Evolutionary conservation across 345 rosid species (phyloP).

Genomic region (Balakata baccata): DNA sequence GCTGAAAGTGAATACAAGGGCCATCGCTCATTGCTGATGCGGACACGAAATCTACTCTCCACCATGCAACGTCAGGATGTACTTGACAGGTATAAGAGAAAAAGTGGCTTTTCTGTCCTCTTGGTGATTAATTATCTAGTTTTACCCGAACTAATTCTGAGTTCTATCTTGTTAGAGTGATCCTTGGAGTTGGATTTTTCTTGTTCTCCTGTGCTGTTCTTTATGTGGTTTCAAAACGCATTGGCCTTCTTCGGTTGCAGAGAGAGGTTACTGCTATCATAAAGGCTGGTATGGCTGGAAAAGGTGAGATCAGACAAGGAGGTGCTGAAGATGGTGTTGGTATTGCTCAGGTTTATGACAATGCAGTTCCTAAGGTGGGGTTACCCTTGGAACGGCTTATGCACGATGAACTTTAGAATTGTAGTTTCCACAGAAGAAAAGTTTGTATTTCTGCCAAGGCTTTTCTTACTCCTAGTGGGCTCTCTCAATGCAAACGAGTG

Average conservation of each 20-base stretch:
- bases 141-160: slow-evolving; percentile 16
- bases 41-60: slow-evolving; percentile 82
- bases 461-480: neutral
- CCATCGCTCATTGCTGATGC: slow-evolving; percentile 70
- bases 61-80: slow-evolving; percentile 93
- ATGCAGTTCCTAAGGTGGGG: slow-evolving; percentile 41
- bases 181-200: slow-evolving; percentile 58
- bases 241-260: slow-evolving; percentile 69
- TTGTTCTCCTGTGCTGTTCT: slow-evolving; percentile 73
- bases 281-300: slow-evolving; percentile 63
- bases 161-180: slow-evolving; percentile 46
- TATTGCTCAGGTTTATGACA: slow-evolving; percentile 36
- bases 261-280: slow-evolving; percentile 72
- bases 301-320: slow-evolving; percentile 33
- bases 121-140: neutral
- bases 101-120: neutral
- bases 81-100: slow-evolving; percentile 56
- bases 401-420: slow-evolving; percentile 69
- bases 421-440: neutral
- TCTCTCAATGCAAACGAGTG: neutral
- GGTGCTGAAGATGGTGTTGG: slow-evolving; percentile 41
- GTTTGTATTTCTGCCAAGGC: neutral
- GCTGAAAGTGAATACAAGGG: slow-evolving; percentile 97
- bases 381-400: slow-evolving; percentile 43
- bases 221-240: slow-evolving; percentile 84